Evolutionary conservation across 164 flowering plant genomes (phyloP).

Genomic region (Vitis riparia): DNA sequence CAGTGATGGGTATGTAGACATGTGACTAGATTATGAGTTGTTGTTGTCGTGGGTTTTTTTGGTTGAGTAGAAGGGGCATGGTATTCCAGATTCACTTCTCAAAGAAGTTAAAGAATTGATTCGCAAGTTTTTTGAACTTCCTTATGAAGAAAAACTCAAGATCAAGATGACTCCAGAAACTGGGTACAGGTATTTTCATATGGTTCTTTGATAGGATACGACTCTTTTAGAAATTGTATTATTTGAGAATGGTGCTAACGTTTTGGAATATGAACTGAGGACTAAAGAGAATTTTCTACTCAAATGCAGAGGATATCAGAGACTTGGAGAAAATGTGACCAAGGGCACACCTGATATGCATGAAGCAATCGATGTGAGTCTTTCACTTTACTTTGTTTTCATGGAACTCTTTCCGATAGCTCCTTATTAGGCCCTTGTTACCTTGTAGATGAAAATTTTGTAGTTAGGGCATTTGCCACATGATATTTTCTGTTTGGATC

Average conservation of each 20-base stretch:
- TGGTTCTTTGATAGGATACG: too few species aligned
- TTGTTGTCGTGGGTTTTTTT: slow-evolving; percentile 3
- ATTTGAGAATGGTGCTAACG: too few species aligned
- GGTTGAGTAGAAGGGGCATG: slow-evolving; percentile 78
- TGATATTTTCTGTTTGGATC: too few species aligned
- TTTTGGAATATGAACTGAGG: background rate
- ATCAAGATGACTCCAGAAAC: slow-evolving; percentile 74
- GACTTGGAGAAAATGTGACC: slow-evolving; percentile 85
- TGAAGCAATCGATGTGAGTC: slow-evolving; percentile 94
- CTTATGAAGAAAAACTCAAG: slow-evolving; percentile 74
- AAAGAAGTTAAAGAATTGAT: slow-evolving; percentile 59
- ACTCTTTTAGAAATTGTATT: too few species aligned
- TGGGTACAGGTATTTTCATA: slow-evolving; percentile 66
- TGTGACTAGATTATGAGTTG: background rate
- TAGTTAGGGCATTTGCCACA: too few species aligned
- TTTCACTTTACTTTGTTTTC: background rate
- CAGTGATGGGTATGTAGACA: background rate
- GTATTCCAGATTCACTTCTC: slow-evolving; percentile 75
- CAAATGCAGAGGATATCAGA: slow-evolving; percentile 84
- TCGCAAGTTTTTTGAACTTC: slow-evolving; percentile 60
- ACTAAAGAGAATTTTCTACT: background rate
- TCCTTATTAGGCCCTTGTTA: too few species aligned
- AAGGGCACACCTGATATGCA: slow-evolving; percentile 88
- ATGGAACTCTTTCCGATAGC: too few species aligned
- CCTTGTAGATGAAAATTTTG: too few species aligned